Conservation (phyloP, 2,329 filamentous ascomycete genomes). For the Pseudocercospora vitis region DNA sequence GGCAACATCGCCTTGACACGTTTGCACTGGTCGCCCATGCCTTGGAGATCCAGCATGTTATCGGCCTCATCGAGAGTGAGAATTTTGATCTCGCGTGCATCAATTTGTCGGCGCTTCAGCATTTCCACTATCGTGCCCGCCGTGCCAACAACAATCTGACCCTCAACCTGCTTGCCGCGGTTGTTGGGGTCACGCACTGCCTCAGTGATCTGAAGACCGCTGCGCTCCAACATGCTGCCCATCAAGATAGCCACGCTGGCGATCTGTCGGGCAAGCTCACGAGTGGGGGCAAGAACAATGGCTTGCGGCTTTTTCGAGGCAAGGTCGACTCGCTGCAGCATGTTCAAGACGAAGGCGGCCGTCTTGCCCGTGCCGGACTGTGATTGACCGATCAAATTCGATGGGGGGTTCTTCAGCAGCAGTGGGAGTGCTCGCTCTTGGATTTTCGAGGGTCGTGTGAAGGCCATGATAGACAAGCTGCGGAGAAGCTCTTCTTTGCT, state of each 20-base stretch:
- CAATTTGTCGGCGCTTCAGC: constrained; percentile 73
- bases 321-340: constrained; percentile 82
- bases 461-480: constrained; percentile 77
- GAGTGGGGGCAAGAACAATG: constrained; percentile 83
- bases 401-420: constrained; percentile 80
- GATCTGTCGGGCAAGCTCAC: constrained; percentile 93
- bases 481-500: constrained; percentile 67
- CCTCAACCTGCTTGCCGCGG: constrained; percentile 67
- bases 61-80: constrained; percentile 96
- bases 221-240: constrained; percentile 69
- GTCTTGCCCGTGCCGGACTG: constrained; percentile 99
- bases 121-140: constrained; percentile 90
- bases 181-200: constrained; percentile 77
- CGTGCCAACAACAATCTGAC: constrained; percentile 85
- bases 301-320: constrained; percentile 73
- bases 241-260: constrained; percentile 79
- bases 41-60: constrained; percentile 97
- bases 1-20: constrained; percentile 80
- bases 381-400: constrained; percentile 97
- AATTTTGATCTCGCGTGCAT: constrained; percentile 70
- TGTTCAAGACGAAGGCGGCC: constrained; percentile 90
- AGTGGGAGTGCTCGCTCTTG: constrained; percentile 92
- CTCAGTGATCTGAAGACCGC: constrained; percentile 71
- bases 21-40: constrained; percentile 90
- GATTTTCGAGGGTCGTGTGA: constrained; percentile 94